Conservation (phyloP, 2,329 filamentous ascomycete genomes). For the Arthrinium puccinioides region DNA sequence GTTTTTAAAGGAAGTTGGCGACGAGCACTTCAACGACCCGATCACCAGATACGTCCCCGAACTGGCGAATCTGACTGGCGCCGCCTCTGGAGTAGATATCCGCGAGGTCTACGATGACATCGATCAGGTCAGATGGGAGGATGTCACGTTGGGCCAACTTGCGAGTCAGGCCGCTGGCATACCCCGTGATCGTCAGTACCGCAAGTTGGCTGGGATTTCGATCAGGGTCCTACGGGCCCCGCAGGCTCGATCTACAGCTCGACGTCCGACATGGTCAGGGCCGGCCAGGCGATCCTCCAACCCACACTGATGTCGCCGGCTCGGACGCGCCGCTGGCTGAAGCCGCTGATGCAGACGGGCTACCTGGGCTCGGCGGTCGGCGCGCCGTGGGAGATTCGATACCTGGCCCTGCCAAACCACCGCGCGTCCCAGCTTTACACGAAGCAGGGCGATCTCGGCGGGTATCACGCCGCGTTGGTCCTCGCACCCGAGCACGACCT, state of each 20-base stretch:
- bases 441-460: slow-evolving; percentile 12
- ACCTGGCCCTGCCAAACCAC: slow-evolving; percentile 6
- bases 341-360: slow-evolving; percentile 14
- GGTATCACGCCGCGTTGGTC: slow-evolving; percentile 9
- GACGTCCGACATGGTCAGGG: slow-evolving; percentile 13
- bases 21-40: slow-evolving; percentile 28
- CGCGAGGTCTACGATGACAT: slow-evolving; percentile 12
- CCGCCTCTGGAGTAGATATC: too few relatives aligned
- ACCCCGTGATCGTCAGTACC: slow-evolving; percentile 25
- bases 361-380: slow-evolving; percentile 12
- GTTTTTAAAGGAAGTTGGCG: slow-evolving; percentile 32
- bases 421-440: slow-evolving; percentile 9
- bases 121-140: slow-evolving; percentile 21
- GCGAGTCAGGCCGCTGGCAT: slow-evolving; percentile 29
- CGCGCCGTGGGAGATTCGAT: slow-evolving; percentile 18
- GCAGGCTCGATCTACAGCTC: slow-evolving; percentile 10
- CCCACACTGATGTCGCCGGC: slow-evolving; percentile 12
- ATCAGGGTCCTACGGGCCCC: slow-evolving; percentile 16
- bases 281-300: slow-evolving; percentile 15
- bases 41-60: slow-evolving; percentile 35
- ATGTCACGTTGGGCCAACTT: slow-evolving; percentile 28
- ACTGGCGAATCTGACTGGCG: slow-evolving; percentile 16
- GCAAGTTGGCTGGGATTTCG: slow-evolving; percentile 14
- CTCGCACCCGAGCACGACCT: slow-evolving; percentile 11
- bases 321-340: slow-evolving; percentile 17